Evolutionary conservation across 331 rosid genomes (phyloP).

Genomic region (Rhamnella rubrinervis): DNA sequence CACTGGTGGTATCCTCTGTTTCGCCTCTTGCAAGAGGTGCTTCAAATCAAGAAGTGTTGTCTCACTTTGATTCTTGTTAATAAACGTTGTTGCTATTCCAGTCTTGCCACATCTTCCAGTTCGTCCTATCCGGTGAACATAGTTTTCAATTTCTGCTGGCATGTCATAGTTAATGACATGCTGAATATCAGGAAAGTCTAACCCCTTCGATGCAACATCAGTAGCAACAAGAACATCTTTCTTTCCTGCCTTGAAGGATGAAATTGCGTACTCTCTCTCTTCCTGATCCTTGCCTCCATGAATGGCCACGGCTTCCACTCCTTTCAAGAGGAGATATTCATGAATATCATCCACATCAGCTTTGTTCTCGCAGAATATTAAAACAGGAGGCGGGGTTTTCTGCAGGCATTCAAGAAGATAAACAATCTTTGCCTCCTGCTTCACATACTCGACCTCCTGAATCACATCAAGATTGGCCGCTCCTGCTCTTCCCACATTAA

Average conservation of each 20-base stretch:
- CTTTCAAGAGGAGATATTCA: conserved; percentile 90
- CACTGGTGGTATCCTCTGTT: conserved; percentile 94
- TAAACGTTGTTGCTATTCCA: conserved; percentile 87
- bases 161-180: conserved; percentile 90
- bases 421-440: conserved; percentile 88
- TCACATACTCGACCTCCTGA: conserved; percentile 91
- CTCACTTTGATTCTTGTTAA: conserved; percentile 89
- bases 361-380: conserved; percentile 87
- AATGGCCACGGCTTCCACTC: conserved; percentile 92
- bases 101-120: conserved; percentile 94
- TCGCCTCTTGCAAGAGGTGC: conserved; percentile 92
- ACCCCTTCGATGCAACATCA: conserved; percentile 89
- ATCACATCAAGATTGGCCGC: conserved; percentile 94
- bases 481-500: conserved; percentile 92
- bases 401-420: conserved; percentile 91
- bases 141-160: conserved; percentile 97
- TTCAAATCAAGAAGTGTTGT: conserved; percentile 90
- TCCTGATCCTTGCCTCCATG: conserved; percentile 98
- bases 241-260: conserved; percentile 73
- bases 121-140: conserved; percentile 92
- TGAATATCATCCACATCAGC: conserved; percentile 94
- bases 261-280: conserved; percentile 86
- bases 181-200: conserved; percentile 96
- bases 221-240: conserved; percentile 96
- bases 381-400: conserved; percentile 91